Base-by-base conservation (phyloP, 495 filamentous ascomycete genomes). In the Penicillium canescens region DNA sequence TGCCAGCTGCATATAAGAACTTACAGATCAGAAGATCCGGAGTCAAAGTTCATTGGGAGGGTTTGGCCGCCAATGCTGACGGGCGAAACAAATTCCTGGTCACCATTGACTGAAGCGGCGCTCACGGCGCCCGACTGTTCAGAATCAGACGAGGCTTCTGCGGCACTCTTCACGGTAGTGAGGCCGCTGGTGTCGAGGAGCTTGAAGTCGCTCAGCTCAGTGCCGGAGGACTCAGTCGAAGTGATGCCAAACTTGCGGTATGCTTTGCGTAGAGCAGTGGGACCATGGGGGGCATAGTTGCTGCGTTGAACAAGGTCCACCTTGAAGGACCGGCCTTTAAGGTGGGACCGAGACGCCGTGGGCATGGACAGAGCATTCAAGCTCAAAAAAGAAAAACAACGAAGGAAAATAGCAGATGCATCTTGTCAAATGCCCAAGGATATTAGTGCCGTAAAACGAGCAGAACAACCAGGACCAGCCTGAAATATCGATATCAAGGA, bases 21-120 rank as follows among this genome's bases (percentile, higher is more conserved):
- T 71, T 83, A 91, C 73, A 96, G 73, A 67, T 94, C 90, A 13
- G 90, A 82, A 5, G 87, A 91, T 47, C 91, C 91, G 14, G 89
- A 89, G 67, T 96, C 91, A 66, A 96, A 90, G 60, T 92, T 83
- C 64, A 96, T 74, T 55, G 85, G 83, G 50, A 94, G 54, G 6
- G 74, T 82, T 66, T 93, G 88, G 2, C 84, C 86, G 39, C 90
- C 91, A 61, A 96, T 83, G 6, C 62, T 76, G 31, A 92, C 85
- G 0, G 86, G 84, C 13, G 84, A 81, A 12, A 93, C 75, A 59
- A 90, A 96, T 47, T 90, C 84, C 18, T 80, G 74, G 49, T 87
- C 86, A 42, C 82, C 78, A 40, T 75, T 57, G 39, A 84, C 83
- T 3, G 86, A 86, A 11, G 75, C 80, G 7, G 86, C 83, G 21